Evolutionary conservation across 345 rosid genomes (phyloP), one percentile per base, ranked within the genome.

Genomic region (Citropsis articulata): DNA sequence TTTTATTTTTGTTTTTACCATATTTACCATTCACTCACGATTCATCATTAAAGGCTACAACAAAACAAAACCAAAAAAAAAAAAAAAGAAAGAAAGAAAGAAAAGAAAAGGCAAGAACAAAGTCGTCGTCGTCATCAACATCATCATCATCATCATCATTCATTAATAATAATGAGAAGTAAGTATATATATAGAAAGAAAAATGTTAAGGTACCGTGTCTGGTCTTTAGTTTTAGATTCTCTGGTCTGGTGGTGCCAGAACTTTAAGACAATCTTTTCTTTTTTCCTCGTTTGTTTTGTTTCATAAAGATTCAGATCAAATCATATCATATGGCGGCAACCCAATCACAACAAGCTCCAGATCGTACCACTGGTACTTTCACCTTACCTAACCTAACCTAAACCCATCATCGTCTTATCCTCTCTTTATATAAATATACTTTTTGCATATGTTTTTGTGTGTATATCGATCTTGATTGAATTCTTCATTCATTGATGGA

Each of bases 321-420:
- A 53, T 53, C 57, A 53, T 53, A 53, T 16, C 57, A 89, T 87
- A 89, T 90, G 94, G 91, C 94, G 87, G 90, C 92, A 86, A 87
- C 88, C 78, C 90, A 86, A 80, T 83, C 91, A 81, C 89, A 83
- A 77, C 90, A 81, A 78, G 79, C 85, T 76, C 79, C 90, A 82
- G 92, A 89, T 91, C 91, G 81, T 85, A 79, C 85, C 73, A 61
- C 89, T 53, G 94, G 94, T 91, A 91, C 83, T 82, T 66, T 73
- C 62, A 77, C 76, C 78, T 68, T 1, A 77, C n/a, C 84, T 84
- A 71, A 48, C 67, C 36, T 64, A 76, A 38, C 19, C 36, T 38
- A 38, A 9, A 38, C 42, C 28, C 45, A 57, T 48, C 53, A 45
- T 45, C 50, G 13, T 45, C 50, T 13, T 45, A 45, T 45, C 50